phyloP scores from a whole-genome alignment of 176 grass and related monocot species.

The Phoenix dactylifera region DNA sequence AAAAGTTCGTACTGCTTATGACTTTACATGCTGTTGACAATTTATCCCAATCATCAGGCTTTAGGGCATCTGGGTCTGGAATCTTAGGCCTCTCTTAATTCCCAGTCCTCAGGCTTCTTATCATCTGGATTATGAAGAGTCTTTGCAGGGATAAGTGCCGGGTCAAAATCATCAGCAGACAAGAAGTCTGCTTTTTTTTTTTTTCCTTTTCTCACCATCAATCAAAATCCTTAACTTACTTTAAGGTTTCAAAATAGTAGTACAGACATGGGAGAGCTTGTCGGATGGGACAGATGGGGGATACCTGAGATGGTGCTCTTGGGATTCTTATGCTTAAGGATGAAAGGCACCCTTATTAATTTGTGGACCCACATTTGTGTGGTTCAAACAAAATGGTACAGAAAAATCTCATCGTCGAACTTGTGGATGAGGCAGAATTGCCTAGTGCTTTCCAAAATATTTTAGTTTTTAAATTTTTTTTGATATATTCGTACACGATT shows the following conservation, averaged over 20 bases:
- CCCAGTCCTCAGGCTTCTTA: constrained; percentile 20
- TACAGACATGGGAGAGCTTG: constrained; percentile 92
- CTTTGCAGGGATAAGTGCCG: constrained; percentile 67
- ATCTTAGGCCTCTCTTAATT: constrained; percentile 71
- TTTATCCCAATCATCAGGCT: constrained; percentile 97
- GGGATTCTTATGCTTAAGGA: constrained; percentile 88
- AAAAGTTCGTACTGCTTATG: too few species aligned
- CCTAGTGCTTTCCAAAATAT: too few species aligned
- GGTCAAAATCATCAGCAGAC: constrained; percentile 80
- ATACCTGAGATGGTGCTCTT: constrained; percentile 92
- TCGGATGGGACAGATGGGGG: constrained; percentile 81
- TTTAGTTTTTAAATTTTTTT: too few species aligned
- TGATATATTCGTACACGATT: too few species aligned
- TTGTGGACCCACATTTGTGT: constrained; percentile 91
- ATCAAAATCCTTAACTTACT: constrained; percentile 80
- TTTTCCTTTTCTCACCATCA: constrained; percentile 82
- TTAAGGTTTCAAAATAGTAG: constrained; percentile 78
- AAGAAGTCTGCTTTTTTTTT: constrained; percentile 63
- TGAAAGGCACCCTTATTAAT: constrained; percentile 83
- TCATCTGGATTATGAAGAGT: constrained; percentile 91
- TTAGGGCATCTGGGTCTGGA: constrained; percentile 60
- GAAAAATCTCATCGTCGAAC: constrained; percentile 82
- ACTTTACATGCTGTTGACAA: constrained; percentile 53
- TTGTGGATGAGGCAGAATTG: constrained; percentile 22
- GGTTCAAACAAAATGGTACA: constrained; percentile 97